phyloP scores from a whole-genome alignment of 2,329 filamentous ascomycete species.

The Clarireedia homoeocarpa region DNA sequence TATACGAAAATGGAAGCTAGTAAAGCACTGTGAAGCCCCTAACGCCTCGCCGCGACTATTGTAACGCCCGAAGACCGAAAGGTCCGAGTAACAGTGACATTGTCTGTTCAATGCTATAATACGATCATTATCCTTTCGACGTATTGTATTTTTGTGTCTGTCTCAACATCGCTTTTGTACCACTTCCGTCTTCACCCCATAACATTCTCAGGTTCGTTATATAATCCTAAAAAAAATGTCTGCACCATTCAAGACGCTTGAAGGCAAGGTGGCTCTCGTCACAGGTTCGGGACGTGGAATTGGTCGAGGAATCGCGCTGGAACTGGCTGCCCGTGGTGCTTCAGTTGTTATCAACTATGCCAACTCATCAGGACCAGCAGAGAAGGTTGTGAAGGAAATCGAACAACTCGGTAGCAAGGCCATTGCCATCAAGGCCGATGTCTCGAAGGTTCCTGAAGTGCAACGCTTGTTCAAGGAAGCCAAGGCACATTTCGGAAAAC shows the following conservation, averaged over 20 bases:
- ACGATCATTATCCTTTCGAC: background rate
- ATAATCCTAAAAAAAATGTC: background rate
- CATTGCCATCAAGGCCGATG: constrained; percentile 50
- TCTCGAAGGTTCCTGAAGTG: constrained; percentile 38
- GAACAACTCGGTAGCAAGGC: constrained; percentile 42
- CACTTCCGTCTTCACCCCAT: background rate
- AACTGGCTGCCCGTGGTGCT: constrained; percentile 33
- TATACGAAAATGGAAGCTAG: background rate
- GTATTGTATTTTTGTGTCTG: too few species aligned
- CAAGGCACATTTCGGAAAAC: constrained; percentile 20
- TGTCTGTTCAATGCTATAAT: constrained; percentile 7
- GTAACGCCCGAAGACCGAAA: constrained; percentile 8
- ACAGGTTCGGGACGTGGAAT: constrained; percentile 77
- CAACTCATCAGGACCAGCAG: constrained; percentile 45
- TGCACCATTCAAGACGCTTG: constrained; percentile 10
- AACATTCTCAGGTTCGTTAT: background rate
- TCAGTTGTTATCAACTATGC: constrained; percentile 53
- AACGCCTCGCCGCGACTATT: constrained; percentile 4
- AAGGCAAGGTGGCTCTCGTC: constrained; percentile 66
- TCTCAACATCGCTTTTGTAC: too few species aligned
- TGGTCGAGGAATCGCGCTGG: constrained; percentile 43
- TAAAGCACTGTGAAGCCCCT: background rate
- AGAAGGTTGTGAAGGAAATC: constrained; percentile 48
- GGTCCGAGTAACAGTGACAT: constrained; percentile 1
- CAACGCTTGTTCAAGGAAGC: constrained; percentile 20